A percentile compares a stretch with the other conserved stretches of the same genome.
These are phyloP conservation scores for Suaeda aralocaspica DNA, from an alignment of 148 eudicot species.

Conservation along the genomic window DNA sequence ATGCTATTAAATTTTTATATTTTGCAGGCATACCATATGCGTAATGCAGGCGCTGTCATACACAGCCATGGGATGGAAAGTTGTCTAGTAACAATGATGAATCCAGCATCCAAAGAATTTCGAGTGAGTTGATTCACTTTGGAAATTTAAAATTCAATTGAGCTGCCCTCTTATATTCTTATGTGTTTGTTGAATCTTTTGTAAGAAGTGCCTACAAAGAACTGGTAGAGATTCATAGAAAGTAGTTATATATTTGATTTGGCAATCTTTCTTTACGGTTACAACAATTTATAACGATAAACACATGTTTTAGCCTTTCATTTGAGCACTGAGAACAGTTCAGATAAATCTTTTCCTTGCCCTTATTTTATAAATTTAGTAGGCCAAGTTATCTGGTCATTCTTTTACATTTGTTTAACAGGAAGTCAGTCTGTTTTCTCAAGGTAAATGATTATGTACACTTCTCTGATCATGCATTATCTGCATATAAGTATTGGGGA, in stretches of 20 bases:
- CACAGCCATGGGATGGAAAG: conserved; percentile 99
- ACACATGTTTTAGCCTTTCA: too few relatives aligned
- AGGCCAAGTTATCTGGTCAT: not conserved
- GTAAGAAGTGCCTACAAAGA: not conserved
- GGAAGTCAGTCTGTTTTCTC: not conserved
- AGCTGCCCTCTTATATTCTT: not conserved
- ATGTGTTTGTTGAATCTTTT: not conserved
- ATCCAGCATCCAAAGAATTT: conserved; percentile 81
- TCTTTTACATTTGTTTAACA: not conserved
- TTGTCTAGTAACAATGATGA: conserved; percentile 85
- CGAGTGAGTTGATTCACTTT: conserved; percentile 43
- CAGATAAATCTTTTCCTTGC: not conserved
- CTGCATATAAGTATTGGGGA: not conserved
- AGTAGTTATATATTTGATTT: not conserved
- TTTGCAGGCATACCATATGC: conserved; percentile 78
- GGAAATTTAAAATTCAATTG: not conserved
- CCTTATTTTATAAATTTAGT: not conserved
- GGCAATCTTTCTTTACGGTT: not conserved
- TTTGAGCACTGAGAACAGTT: not conserved
- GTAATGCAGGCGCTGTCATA: conserved; percentile 94
- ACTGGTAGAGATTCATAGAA: not conserved
- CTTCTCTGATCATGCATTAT: not conserved
- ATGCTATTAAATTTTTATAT: not conserved
- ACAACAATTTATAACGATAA: too few relatives aligned
- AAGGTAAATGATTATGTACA: not conserved